Conservation (phyloP, 371 early-diverging fungal genomes). For the Mortierella sp. region DNA sequence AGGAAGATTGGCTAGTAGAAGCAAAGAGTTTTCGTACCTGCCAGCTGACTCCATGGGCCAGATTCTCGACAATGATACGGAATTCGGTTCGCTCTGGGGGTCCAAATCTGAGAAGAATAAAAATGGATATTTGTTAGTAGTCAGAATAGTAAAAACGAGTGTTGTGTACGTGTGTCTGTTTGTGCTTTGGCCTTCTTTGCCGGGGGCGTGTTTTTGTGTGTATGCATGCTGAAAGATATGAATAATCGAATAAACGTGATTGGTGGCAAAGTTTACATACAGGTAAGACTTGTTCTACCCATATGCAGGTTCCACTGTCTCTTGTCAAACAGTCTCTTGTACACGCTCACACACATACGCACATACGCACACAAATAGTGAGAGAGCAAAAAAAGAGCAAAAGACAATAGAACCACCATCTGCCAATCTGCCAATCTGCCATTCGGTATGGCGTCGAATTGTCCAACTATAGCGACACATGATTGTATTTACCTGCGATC, state of each 20-base stretch:
- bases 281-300: not conserved
- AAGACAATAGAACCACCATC: no score
- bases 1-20: conserved; percentile 9
- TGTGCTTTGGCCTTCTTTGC: not conserved
- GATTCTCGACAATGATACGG: conserved; percentile 76
- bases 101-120: conserved; percentile 49
- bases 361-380: no score
- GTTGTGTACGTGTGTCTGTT: not conserved
- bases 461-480: not conserved
- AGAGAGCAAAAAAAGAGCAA: not conserved
- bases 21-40: conserved; percentile 70
- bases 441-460: not conserved
- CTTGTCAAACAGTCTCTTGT: no score
- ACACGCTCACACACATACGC: no score
- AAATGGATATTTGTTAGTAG: conserved; percentile 9
- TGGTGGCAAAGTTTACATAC: conserved; percentile 2
- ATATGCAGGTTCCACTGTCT: no score
- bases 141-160: not conserved
- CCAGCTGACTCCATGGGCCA: conserved; percentile 80
- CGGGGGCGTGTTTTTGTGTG: no score
- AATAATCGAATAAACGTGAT: not conserved
- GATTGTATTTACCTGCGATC: conserved; percentile 27
- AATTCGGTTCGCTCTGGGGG: conserved; percentile 66
- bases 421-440: not conserved
- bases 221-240: no score